These are phyloP conservation scores for Clonostachys rosea DNA, from an alignment of 2,329 filamentous ascomycete genomes.

Conservation along the genomic window DNA sequence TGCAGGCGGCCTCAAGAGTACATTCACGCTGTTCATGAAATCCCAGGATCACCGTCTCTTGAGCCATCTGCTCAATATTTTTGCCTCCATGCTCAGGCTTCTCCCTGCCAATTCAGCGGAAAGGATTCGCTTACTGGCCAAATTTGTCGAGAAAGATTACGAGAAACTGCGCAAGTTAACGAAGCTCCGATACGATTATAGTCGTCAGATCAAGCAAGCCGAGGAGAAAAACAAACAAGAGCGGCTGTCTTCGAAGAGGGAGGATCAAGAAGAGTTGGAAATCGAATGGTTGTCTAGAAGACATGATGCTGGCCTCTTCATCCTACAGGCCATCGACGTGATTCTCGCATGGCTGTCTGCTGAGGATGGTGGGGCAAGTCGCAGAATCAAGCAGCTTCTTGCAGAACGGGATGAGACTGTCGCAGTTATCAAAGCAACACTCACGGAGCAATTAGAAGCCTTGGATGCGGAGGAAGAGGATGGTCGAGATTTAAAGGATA, in stretches of 20 bases:
- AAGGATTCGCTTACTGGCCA: conserved; percentile 81
- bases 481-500: conserved; percentile 52
- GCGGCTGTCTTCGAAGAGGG: conserved; percentile 6
- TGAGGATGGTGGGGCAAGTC: conserved; percentile 74
- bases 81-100: conserved; percentile 74
- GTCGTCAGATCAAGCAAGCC: conserved; percentile 50
- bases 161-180: conserved; percentile 76
- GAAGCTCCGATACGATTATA: conserved; percentile 67
- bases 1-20: conserved; percentile 74
- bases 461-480: conserved; percentile 53
- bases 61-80: conserved; percentile 82
- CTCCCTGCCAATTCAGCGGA: conserved; percentile 73
- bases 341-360: conserved; percentile 87
- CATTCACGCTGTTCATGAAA: conserved; percentile 88
- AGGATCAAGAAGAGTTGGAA: conserved; percentile 45
- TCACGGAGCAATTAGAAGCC: conserved; percentile 55
- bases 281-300: conserved; percentile 70
- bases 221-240: conserved; percentile 41
- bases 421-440: conserved; percentile 56
- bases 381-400: conserved; percentile 58
- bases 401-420: conserved; percentile 65
- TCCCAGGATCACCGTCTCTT: conserved; percentile 63
- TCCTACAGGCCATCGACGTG: conserved; percentile 77
- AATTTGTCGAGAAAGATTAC: conserved; percentile 94
- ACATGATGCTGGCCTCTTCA: conserved; percentile 81